Evolutionary conservation across 805 yeast species (phyloP).

Genomic region (Candida suzukii): DNA sequence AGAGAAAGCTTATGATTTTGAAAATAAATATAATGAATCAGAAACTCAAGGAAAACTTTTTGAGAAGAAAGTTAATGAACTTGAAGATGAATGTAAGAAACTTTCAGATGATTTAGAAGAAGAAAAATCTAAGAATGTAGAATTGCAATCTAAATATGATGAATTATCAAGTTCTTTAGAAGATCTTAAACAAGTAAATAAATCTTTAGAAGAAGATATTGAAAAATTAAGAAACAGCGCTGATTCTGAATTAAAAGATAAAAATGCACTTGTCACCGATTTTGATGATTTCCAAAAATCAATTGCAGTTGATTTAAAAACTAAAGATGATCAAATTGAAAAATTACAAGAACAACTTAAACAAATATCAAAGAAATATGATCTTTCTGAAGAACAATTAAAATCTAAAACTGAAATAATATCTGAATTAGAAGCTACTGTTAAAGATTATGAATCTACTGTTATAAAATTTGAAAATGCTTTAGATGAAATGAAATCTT

Average conservation of each 20-base stretch:
- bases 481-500: slow-evolving; percentile 4
- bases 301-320: not conserved
- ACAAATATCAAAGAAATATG: no score
- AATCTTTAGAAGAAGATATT: not conserved
- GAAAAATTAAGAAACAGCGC: not conserved
- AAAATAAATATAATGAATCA: slow-evolving; percentile 7
- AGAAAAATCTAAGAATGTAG: not conserved
- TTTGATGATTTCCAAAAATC: not conserved
- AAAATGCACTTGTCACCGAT: not conserved
- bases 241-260: not conserved
- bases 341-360: no score
- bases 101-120: slow-evolving; percentile 9
- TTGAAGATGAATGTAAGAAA: not conserved
- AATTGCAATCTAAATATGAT: slow-evolving; percentile 7
- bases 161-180: slow-evolving; percentile 4
- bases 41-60: slow-evolving; percentile 10
- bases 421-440: not conserved
- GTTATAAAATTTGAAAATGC: slow-evolving; percentile 5
- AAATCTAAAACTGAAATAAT: not conserved
- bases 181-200: not conserved
- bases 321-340: not conserved
- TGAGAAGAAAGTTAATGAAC: slow-evolving; percentile 7
- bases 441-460: not conserved
- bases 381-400: not conserved
- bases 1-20: slow-evolving; percentile 1